phyloP scores from a whole-genome alignment of 1,139 yeast genomes.

The Suhomyces choctaworum region DNA sequence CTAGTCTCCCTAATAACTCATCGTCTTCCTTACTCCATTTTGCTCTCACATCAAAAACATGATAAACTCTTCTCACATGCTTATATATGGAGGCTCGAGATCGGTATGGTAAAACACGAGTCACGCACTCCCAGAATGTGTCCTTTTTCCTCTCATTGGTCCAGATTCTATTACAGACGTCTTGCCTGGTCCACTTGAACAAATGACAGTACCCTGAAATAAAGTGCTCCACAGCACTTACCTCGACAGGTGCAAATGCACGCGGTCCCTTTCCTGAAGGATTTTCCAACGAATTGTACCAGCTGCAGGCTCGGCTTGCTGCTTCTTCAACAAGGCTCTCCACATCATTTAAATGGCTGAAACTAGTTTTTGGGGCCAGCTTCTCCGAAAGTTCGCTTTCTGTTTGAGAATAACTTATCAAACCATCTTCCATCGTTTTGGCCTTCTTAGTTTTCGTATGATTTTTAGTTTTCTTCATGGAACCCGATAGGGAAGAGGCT shows the following conservation, averaged over 20 bases:
- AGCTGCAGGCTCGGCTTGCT: conserved; percentile 33
- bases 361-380: conserved; percentile 22
- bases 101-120: conserved; percentile 76
- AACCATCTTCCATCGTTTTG: conserved; percentile 13
- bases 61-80: conserved; percentile 87
- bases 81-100: conserved; percentile 87
- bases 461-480: conserved; percentile 10
- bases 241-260: conserved; percentile 63
- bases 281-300: conserved; percentile 39
- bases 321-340: conserved; percentile 42
- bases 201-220: conserved; percentile 66
- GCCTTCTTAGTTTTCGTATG: conserved; percentile 15
- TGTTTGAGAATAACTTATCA: conserved; percentile 9
- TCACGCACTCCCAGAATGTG: conserved; percentile 82
- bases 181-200: conserved; percentile 60
- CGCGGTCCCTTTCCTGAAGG: conserved; percentile 38
- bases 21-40: conserved; percentile 89
- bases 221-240: conserved; percentile 67
- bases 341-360: conserved; percentile 30
- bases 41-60: conserved; percentile 81
- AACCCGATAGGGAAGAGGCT: conserved; percentile 25
- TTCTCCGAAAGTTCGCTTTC: conserved; percentile 4
- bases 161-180: conserved; percentile 85
- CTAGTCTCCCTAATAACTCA: conserved; percentile 58
- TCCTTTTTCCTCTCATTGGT: conserved; percentile 80